Evolutionary conservation across 2,329 filamentous ascomycete genomes (phyloP).

Genomic region (Hymenoscyphus linearis): DNA sequence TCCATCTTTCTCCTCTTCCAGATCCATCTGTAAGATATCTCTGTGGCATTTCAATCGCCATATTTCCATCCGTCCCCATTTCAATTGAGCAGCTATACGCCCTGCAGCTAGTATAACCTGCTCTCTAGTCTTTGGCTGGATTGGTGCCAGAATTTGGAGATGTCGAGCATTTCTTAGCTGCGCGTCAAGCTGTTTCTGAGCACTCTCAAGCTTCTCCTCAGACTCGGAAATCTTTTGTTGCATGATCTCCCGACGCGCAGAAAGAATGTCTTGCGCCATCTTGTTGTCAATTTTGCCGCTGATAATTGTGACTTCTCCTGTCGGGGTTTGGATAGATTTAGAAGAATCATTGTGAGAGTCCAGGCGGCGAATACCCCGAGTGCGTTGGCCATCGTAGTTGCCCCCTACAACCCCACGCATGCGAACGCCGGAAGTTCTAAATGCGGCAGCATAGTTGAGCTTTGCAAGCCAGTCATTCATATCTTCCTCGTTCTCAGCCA

Average conservation of each 20-base stretch:
- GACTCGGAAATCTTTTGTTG: constrained; percentile 76
- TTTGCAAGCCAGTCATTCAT: constrained; percentile 97
- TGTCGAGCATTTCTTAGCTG: constrained; percentile 87
- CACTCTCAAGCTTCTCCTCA: constrained; percentile 67
- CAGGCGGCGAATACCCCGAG: constrained; percentile 65
- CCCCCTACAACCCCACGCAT: constrained; percentile 84
- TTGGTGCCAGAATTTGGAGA: constrained; percentile 79
- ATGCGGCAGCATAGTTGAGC: constrained; percentile 92
- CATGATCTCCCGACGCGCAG: constrained; percentile 78
- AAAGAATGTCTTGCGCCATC: constrained; percentile 80
- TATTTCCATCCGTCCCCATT: constrained; percentile 91
- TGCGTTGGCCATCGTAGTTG: constrained; percentile 76
- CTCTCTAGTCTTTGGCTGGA: constrained; percentile 85
- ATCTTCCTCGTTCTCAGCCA: constrained; percentile 85
- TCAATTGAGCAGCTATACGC: constrained; percentile 78
- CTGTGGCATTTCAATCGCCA: constrained; percentile 88
- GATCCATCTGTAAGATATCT: constrained; percentile 78
- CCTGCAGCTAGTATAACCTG: constrained; percentile 80
- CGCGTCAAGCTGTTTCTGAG: constrained; percentile 73
- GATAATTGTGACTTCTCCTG: constrained; percentile 68
- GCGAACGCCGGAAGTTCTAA: constrained; percentile 83
- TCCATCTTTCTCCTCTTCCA: constrained; percentile 65
- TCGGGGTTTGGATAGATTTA: constrained; percentile 61
- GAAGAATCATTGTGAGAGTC: constrained; percentile 46
- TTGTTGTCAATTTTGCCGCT: constrained; percentile 72